A percentile compares a stretch with the other conserved stretches of the same genome.
Conservation (phyloP, 345 rosid genomes). For the Rhizophora mangle region DNA sequence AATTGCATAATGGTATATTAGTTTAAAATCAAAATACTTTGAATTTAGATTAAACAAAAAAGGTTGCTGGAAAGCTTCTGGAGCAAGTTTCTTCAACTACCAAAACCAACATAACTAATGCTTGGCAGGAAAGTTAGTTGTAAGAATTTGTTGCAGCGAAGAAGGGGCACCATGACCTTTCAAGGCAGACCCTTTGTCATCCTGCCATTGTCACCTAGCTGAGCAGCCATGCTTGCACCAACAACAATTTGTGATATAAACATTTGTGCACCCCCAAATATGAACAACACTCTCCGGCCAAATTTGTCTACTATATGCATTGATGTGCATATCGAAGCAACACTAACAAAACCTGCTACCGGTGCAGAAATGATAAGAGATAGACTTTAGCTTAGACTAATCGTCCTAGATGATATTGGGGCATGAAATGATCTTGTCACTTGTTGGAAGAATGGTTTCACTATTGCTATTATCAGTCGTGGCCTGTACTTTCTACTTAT, state of each 20-base stretch:
- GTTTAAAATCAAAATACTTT: too few species aligned
- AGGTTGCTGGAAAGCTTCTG: too few species aligned
- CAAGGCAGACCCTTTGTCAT: constrained; percentile 17
- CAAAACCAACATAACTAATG: too few species aligned
- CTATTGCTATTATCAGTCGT: constrained; percentile 64
- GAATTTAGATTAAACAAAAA: too few species aligned
- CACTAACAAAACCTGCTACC: constrained; percentile 48
- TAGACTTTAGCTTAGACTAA: constrained; percentile 60
- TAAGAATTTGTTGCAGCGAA: too few species aligned
- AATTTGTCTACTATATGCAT: constrained; percentile 59
- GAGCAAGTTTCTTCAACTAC: too few species aligned
- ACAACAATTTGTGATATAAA: constrained; percentile 46
- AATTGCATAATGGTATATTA: too few species aligned
- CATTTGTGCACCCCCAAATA: constrained; percentile 63
- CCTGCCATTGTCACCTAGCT: constrained; percentile 51
- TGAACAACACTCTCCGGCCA: constrained; percentile 49
- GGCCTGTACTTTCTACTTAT: constrained; percentile 50
- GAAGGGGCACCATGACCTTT: too few species aligned
- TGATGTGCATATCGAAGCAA: constrained; percentile 39
- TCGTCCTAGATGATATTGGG: constrained; percentile 60
- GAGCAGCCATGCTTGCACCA: constrained; percentile 41
- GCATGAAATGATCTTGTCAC: constrained; percentile 79
- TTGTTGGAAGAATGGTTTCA: constrained; percentile 68
- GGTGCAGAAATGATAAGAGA: constrained; percentile 51
- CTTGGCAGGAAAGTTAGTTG: too few species aligned